phyloP scores from a whole-genome alignment of 306 rosid genomes.

The Abrus precatorius region DNA sequence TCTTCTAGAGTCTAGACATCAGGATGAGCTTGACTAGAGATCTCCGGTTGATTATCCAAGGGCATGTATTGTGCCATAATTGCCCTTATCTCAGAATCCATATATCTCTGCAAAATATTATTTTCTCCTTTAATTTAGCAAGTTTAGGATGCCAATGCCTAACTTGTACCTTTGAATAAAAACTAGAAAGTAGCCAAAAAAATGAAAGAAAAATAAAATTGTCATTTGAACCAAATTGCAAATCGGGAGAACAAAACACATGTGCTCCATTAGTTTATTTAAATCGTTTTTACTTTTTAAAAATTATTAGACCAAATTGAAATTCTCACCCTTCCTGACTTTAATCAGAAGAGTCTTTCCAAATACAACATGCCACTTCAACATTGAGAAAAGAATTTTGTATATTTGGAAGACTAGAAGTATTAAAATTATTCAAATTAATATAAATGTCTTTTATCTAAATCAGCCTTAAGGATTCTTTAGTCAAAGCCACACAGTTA shows the following conservation, averaged over 20 bases:
- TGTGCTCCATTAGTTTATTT: neutral
- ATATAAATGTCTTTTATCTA: neutral
- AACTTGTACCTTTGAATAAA: conserved; percentile 8
- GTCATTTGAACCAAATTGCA: conserved; percentile 10
- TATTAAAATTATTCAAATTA: neutral
- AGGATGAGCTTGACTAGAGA: conserved; percentile 53
- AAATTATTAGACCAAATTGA: neutral
- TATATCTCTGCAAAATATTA: conserved; percentile 73
- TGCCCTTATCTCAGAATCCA: conserved; percentile 94
- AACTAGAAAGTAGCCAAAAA: neutral
- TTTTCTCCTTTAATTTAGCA: neutral
- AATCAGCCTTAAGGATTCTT: neutral
- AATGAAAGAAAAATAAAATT: neutral
- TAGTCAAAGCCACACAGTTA: neutral
- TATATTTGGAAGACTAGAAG: neutral
- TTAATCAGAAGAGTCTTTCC: neutral
- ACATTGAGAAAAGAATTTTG: neutral
- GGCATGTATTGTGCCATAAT: conserved; percentile 99
- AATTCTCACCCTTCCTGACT: conserved; percentile 7
- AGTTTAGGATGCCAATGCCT: conserved; percentile 9
- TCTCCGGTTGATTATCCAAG: conserved; percentile 83
- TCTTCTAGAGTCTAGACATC: conserved; percentile 57
- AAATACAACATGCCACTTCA: neutral
- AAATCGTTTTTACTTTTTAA: neutral
- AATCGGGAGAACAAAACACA: neutral